A percentile compares a stretch with the other conserved stretches of the same genome.
Conservation (phyloP, 1,139 yeast genomes). For the Saccharomycopsis phalli region DNA sequence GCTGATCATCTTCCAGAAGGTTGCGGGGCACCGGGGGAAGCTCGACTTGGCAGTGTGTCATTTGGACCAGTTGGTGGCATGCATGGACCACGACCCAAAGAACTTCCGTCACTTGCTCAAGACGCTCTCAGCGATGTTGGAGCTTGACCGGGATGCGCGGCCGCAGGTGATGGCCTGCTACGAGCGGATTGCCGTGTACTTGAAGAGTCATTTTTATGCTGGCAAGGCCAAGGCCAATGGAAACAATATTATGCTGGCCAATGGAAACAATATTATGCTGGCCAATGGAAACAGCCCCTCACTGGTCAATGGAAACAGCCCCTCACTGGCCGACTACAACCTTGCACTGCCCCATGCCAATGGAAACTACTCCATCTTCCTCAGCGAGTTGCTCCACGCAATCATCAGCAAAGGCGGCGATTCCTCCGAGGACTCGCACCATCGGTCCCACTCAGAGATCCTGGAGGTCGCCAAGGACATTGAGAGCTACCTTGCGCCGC, state of each 20-base stretch:
- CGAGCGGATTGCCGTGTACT: constrained; percentile 12
- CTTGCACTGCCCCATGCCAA: constrained; percentile 32
- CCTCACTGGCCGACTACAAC: no score
- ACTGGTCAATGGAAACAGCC: constrained; percentile 46
- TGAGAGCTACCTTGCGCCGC: constrained; percentile 56
- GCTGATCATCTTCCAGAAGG: constrained; percentile 61
- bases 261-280: neutral
- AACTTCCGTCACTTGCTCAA: constrained; percentile 14
- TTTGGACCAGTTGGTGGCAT: constrained; percentile 32
- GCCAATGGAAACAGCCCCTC: constrained; percentile 24
- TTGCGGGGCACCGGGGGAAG: constrained; percentile 38
- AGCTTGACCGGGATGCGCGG: constrained; percentile 7
- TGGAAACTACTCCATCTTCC: constrained; percentile 48
- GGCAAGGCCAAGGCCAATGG: constrained; percentile 44
- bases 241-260: constrained; percentile 20
- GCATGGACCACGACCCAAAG: constrained; percentile 26
- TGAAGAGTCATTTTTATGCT: constrained; percentile 22
- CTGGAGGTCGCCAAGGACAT: constrained; percentile 72
- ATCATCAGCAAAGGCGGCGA: constrained; percentile 66
- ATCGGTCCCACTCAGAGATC: constrained; percentile 72
- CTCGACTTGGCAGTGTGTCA: neutral
- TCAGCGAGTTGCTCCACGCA: constrained; percentile 56
- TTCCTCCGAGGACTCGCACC: constrained; percentile 54
- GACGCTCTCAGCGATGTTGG: constrained; percentile 6
- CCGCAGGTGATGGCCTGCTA: constrained; percentile 7